Conservation (phyloP, 257 asterid species). For the Solanum okadae region DNA sequence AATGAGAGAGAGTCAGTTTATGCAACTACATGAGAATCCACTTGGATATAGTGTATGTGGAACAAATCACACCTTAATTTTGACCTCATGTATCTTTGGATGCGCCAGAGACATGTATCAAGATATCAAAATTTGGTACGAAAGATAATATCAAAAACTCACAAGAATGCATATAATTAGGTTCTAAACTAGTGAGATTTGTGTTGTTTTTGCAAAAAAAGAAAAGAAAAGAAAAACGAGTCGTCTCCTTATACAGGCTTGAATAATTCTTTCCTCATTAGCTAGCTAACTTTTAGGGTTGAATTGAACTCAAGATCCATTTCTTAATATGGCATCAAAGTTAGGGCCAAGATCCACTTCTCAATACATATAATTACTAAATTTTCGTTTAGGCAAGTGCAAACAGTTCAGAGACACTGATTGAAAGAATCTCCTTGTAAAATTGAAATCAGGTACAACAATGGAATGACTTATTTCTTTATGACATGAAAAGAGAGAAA, state of each 20-base stretch:
- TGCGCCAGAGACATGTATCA: background rate
- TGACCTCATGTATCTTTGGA: background rate
- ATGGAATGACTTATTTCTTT: conserved; percentile 1
- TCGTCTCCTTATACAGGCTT: background rate
- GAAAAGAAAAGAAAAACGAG: rapidly evolving
- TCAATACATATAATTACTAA: background rate
- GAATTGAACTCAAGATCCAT: background rate
- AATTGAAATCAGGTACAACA: background rate
- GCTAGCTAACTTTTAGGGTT: background rate
- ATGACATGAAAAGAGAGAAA: background rate
- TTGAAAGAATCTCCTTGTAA: background rate
- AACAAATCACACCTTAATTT: background rate
- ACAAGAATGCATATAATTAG: background rate
- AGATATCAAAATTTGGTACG: too few relatives aligned
- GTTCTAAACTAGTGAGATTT: background rate
- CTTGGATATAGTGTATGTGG: background rate
- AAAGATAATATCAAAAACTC: background rate
- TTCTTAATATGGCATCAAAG: background rate
- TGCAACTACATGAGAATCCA: background rate
- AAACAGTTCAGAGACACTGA: background rate
- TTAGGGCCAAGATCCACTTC: background rate
- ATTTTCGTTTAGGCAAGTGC: background rate
- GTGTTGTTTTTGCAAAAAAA: background rate
- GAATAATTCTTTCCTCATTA: background rate
- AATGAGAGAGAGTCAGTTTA: background rate